A percentile compares a stretch with the other conserved stretches of the same genome.
phyloP scores from a whole-genome alignment of 495 filamentous ascomycete species.

The Margaritispora aquatica region DNA sequence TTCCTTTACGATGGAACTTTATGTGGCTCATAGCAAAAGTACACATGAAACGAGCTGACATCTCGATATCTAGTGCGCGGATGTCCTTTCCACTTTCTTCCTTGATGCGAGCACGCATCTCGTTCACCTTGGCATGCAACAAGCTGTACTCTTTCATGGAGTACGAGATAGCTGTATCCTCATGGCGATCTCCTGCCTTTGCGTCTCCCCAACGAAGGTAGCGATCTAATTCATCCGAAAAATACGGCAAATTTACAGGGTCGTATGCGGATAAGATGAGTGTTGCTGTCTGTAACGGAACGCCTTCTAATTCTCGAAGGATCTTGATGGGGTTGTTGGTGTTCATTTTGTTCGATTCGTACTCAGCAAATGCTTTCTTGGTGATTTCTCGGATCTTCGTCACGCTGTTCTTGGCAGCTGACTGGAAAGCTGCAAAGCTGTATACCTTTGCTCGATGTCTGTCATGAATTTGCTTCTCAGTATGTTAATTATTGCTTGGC shows the following conservation, averaged over 20 bases:
- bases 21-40: not conserved
- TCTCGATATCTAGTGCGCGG: not conserved
- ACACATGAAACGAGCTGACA: not conserved
- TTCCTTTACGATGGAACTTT: not conserved
- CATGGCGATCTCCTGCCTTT: not conserved
- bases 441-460: not conserved
- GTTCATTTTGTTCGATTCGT: not conserved
- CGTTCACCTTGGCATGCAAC: not conserved
- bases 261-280: not conserved
- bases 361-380: not conserved
- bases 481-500: not conserved
- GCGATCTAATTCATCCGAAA: not conserved
- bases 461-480: not conserved
- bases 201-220: not conserved
- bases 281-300: not conserved
- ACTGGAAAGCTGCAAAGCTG: not conserved
- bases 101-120: not conserved
- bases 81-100: not conserved
- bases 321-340: not conserved
- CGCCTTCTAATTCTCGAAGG: not conserved
- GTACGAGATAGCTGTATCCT: not conserved
- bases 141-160: not conserved
- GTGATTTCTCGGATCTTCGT: not conserved
- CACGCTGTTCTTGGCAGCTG: not conserved
- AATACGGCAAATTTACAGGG: not conserved